phyloP scores from a whole-genome alignment of 768 basidiomycete species.

The Lactifluus pinguis region DNA sequence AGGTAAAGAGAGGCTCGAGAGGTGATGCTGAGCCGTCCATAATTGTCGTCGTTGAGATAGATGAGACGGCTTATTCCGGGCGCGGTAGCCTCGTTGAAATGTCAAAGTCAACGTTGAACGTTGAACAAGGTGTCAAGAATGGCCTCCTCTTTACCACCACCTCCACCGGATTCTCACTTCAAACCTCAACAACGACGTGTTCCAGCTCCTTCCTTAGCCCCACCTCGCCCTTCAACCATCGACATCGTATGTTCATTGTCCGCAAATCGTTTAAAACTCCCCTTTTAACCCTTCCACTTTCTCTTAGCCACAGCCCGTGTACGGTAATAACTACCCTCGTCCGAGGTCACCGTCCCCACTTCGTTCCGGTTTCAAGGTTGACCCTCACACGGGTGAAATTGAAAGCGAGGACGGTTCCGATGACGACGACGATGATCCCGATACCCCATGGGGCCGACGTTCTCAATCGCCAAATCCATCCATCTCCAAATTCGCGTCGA shows the following conservation, averaged over 20 bases:
- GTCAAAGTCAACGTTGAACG: too few relatives aligned
- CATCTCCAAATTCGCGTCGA: constrained; percentile 63
- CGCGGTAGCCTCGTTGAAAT: not conserved
- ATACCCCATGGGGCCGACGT: constrained; percentile 32
- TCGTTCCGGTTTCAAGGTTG: constrained; percentile 50
- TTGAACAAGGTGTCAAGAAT: constrained; percentile 13
- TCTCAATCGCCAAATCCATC: constrained; percentile 63
- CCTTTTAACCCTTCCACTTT: constrained; percentile 6
- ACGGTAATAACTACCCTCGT: constrained; percentile 26
- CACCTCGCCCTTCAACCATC: constrained; percentile 29
- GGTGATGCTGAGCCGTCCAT: constrained; percentile 32
- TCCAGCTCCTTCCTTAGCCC: constrained; percentile 30
- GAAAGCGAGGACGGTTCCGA: constrained; percentile 37
- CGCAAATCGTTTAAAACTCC: not conserved
- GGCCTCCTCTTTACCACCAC: constrained; percentile 25
- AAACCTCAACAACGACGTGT: constrained; percentile 30
- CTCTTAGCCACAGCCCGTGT: constrained; percentile 37
- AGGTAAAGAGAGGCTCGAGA: constrained; percentile 48
- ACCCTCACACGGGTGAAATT: constrained; percentile 43
- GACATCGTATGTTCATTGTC: constrained; percentile 29
- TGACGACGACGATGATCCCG: constrained; percentile 35
- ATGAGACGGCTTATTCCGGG: not conserved
- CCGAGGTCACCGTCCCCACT: constrained; percentile 67
- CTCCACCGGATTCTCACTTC: constrained; percentile 17
- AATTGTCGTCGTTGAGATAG: constrained; percentile 16